phyloP scores from a whole-genome alignment of 768 basidiomycete species.

The Lentinula lateritia region DNA sequence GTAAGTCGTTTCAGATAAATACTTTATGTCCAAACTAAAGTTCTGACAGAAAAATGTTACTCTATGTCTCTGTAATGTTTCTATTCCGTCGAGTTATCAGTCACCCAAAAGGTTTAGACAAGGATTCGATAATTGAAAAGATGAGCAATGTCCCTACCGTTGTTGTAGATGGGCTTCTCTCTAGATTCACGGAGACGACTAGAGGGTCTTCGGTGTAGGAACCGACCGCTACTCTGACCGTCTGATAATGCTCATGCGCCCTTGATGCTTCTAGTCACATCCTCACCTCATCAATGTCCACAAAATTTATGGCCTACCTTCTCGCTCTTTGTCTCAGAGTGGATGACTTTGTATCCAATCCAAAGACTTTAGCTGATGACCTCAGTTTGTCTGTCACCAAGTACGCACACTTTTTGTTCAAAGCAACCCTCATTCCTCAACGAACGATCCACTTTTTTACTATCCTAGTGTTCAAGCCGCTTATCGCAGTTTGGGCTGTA shows the following conservation, averaged over 20 bases:
- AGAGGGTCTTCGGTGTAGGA: constrained; percentile 62
- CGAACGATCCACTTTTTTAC: neutral
- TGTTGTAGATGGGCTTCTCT: constrained; percentile 68
- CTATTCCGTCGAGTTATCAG: constrained; percentile 49
- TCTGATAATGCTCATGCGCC: neutral
- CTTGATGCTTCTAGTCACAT: constrained; percentile 30
- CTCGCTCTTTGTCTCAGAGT: constrained; percentile 77
- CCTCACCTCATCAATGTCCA: constrained; percentile 64
- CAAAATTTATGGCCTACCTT: constrained; percentile 69
- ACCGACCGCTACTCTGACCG: neutral
- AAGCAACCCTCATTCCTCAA: neutral
- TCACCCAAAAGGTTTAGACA: constrained; percentile 32
- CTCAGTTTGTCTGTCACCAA: constrained; percentile 56
- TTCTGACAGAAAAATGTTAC: constrained; percentile 57
- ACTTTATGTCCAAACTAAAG: neutral
- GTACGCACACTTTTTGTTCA: constrained; percentile 40
- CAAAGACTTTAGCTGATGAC: constrained; percentile 64
- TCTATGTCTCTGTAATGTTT: constrained; percentile 83
- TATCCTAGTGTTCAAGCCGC: neutral
- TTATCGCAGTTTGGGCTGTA: constrained; percentile 55
- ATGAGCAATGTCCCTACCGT: constrained; percentile 54
- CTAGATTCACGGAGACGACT: constrained; percentile 75
- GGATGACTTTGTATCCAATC: constrained; percentile 74
- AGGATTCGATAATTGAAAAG: constrained; percentile 49
- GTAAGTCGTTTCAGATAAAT: constrained; percentile 33